phyloP scores from a whole-genome alignment of 768 basidiomycete species.

The Imleria badia region DNA sequence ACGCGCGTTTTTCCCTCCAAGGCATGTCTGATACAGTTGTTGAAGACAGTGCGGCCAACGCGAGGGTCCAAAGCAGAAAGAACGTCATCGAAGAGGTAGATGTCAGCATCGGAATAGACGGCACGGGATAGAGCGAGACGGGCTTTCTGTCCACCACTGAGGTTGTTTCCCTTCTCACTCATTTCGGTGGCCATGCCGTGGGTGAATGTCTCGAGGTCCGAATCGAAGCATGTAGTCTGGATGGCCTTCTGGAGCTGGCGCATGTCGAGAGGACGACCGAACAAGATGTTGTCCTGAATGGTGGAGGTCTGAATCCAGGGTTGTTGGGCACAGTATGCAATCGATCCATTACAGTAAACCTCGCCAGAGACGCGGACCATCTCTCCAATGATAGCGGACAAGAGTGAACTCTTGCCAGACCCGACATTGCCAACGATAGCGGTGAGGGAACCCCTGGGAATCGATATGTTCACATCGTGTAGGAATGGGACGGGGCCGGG shows the following conservation, averaged over 20 bases:
- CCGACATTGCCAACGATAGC: slow-evolving; percentile 29
- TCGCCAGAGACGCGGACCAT: slow-evolving; percentile 29
- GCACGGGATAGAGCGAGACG: slow-evolving; percentile 47
- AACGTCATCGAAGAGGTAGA: slow-evolving; percentile 47
- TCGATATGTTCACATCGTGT: slow-evolving; percentile 21
- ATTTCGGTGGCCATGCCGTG: slow-evolving; percentile 41
- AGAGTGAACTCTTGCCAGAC: slow-evolving; percentile 30
- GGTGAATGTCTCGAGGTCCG: slow-evolving; percentile 30
- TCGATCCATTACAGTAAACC: slow-evolving; percentile 21
- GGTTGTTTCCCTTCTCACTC: slow-evolving; percentile 47
- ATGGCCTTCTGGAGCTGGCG: slow-evolving; percentile 28
- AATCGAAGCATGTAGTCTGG: slow-evolving; percentile 28
- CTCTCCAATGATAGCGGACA: slow-evolving; percentile 32
- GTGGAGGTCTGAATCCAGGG: slow-evolving; percentile 32
- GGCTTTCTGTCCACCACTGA: slow-evolving; percentile 50
- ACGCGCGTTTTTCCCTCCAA: slow-evolving; percentile 27
- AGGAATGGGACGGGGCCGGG: slow-evolving; percentile 16
- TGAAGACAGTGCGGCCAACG: slow-evolving; percentile 37
- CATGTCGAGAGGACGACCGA: slow-evolving; percentile 29
- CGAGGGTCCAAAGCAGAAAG: slow-evolving; percentile 48
- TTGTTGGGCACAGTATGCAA: slow-evolving; percentile 35
- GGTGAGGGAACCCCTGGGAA: slow-evolving; percentile 23
- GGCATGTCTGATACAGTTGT: slow-evolving; percentile 24
- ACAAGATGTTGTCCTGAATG: slow-evolving; percentile 33
- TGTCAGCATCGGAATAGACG: slow-evolving; percentile 41